A percentile compares a stretch with the other conserved stretches of the same genome.
Conservation (phyloP, 2,329 filamentous ascomycete genomes). For the Pestalotiopsis sp. region DNA sequence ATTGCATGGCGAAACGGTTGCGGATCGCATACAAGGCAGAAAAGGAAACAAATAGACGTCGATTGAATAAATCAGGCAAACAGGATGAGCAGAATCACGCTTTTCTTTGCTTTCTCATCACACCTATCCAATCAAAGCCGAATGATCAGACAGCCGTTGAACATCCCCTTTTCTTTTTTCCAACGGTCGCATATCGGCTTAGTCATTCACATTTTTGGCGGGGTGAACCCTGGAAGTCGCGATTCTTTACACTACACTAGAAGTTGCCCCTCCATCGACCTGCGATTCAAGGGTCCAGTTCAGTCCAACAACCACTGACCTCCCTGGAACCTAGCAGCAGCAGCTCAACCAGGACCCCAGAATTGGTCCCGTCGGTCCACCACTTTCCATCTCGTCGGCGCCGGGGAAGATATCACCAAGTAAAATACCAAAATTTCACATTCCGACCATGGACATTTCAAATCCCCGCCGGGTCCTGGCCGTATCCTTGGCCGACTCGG, state of each 20-base stretch:
- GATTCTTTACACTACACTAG: neutral
- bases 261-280: constrained; percentile 13
- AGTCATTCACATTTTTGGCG: constrained; percentile 12
- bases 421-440: constrained; percentile 18
- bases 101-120: neutral
- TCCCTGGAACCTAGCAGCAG: neutral
- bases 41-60: neutral
- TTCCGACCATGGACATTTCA: constrained; percentile 42
- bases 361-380: neutral
- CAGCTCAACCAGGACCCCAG: neutral
- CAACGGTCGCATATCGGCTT: neutral
- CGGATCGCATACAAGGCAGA: neutral
- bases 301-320: constrained; percentile 1
- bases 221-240: constrained; percentile 13
- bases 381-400: neutral
- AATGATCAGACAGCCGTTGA: neutral
- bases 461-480: constrained; percentile 62
- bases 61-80: neutral
- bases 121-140: neutral
- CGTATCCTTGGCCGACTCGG: constrained; percentile 51
- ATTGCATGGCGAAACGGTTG: neutral
- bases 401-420: no score
- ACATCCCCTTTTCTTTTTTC: neutral
- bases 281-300: constrained; percentile 10
- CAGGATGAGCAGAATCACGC: no score